Evolutionary conservation across 495 filamentous ascomycete genomes (phyloP).

Genomic region (Lophium mytilinum): DNA sequence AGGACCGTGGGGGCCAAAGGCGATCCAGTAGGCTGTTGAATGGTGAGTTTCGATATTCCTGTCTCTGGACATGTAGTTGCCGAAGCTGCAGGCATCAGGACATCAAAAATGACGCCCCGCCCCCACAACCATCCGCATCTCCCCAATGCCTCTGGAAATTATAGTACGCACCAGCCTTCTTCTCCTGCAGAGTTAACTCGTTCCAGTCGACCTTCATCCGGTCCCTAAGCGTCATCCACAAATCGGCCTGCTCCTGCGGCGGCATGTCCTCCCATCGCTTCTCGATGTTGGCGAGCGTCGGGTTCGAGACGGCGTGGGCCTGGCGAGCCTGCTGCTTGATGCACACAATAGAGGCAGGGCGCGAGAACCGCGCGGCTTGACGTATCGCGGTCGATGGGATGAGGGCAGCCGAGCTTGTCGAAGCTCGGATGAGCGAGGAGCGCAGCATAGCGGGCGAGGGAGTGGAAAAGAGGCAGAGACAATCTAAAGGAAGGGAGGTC

Average conservation of each 20-base stretch:
- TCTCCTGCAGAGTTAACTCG: slow-evolving; percentile 89
- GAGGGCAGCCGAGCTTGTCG: slow-evolving; percentile 25
- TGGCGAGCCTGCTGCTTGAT: slow-evolving; percentile 48
- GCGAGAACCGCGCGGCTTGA: slow-evolving; percentile 13
- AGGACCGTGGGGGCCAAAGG: slow-evolving; percentile 92
- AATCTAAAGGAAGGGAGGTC: slow-evolving; percentile 9
- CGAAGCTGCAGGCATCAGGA: neutral
- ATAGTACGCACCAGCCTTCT: slow-evolving; percentile 86
- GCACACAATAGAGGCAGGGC: slow-evolving; percentile 15
- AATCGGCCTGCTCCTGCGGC: slow-evolving; percentile 94
- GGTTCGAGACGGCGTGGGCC: slow-evolving; percentile 92
- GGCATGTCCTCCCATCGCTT: slow-evolving; percentile 98
- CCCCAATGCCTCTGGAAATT: slow-evolving; percentile 3
- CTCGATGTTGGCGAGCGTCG: slow-evolving; percentile 94
- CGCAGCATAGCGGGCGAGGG: slow-evolving; percentile 20
- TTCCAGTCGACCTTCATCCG: slow-evolving; percentile 97
- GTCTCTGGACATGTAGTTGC: neutral
- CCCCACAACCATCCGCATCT: neutral
- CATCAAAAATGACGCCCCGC: slow-evolving; percentile 4
- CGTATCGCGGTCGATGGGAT: slow-evolving; percentile 26
- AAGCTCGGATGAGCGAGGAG: slow-evolving; percentile 25
- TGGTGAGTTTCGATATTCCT: slow-evolving; percentile 9
- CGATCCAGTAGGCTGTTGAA: slow-evolving; percentile 90
- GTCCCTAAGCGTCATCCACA: slow-evolving; percentile 96
- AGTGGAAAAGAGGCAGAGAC: slow-evolving; percentile 21